phyloP scores from a whole-genome alignment of 1,284 basidiomycete genomes.

The Ceratorhiza oryzae-sativae region DNA sequence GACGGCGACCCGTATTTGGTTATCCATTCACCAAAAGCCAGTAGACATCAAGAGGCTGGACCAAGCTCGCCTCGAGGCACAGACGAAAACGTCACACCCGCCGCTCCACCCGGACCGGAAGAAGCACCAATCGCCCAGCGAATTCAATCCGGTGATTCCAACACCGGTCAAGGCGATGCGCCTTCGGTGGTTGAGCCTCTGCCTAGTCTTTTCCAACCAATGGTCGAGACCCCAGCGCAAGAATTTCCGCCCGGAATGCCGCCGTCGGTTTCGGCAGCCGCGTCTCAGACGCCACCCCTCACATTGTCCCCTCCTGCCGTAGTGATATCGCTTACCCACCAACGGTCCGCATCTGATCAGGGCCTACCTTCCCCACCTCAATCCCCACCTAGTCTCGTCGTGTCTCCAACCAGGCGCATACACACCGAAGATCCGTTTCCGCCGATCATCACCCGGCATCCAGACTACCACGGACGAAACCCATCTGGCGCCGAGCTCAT shows the following conservation, averaged over 20 bases:
- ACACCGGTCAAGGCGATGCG: neutral
- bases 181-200: neutral
- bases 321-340: neutral
- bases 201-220: neutral
- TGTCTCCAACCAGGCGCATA: neutral
- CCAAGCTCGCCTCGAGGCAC: neutral
- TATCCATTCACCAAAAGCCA: neutral
- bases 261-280: neutral
- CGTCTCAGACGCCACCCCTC: neutral
- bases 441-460: neutral
- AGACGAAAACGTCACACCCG: neutral
- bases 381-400: neutral
- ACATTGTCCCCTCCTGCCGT: neutral
- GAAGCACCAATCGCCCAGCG: neutral
- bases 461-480: neutral
- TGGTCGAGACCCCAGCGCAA: constrained; percentile 15
- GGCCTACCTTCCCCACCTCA: neutral
- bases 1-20: neutral
- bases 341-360: too few relatives aligned
- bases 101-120: neutral
- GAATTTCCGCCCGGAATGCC: neutral
- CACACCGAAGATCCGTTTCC: constrained; percentile 15
- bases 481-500: neutral
- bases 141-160: neutral
- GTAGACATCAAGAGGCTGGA: neutral